These are phyloP conservation scores for Abelmoschus esculentus DNA, from an alignment of 345 rosid genomes.

Conservation along the genomic window DNA sequence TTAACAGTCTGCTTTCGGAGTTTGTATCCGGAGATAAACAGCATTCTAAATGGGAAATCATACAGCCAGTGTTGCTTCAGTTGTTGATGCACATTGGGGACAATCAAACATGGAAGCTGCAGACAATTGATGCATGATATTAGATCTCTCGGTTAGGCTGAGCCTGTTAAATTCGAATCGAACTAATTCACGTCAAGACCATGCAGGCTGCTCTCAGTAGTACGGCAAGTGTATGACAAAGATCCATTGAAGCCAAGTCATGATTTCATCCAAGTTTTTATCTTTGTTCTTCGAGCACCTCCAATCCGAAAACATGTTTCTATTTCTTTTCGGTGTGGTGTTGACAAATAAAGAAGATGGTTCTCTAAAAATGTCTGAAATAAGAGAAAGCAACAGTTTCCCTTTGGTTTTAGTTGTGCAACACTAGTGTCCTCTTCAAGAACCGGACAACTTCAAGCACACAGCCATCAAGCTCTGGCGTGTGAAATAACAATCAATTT, in stretches of 20 bases:
- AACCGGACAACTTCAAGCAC: conserved; percentile 61
- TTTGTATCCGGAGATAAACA: conserved; percentile 50
- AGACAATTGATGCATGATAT: not conserved
- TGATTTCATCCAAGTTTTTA: conserved; percentile 44
- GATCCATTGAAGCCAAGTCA: conserved; percentile 72
- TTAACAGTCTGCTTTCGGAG: conserved; percentile 22
- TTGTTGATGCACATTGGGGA: conserved; percentile 39
- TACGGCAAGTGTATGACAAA: conserved; percentile 16
- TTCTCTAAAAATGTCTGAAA: conserved; percentile 49
- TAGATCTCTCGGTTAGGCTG: not conserved
- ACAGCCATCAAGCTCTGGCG: conserved; percentile 66
- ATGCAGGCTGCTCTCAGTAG: no score
- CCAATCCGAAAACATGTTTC: conserved; percentile 49
- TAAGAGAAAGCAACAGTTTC: conserved; percentile 50
- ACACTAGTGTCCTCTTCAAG: conserved; percentile 54
- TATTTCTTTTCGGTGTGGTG: conserved; percentile 29
- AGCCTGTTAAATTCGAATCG: not conserved
- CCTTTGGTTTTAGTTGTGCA: conserved; percentile 45
- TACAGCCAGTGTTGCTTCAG: conserved; percentile 25
- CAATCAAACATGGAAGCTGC: not conserved
- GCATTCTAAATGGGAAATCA: conserved; percentile 16
- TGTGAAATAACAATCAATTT: conserved; percentile 47
- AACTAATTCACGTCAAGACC: no score
- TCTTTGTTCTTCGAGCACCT: conserved; percentile 34
- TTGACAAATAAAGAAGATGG: conserved; percentile 53